Evolutionary conservation across 768 basidiomycete species (phyloP), one percentile per base, ranked within the genome.

Genomic region (Tricholomella constricta): DNA sequence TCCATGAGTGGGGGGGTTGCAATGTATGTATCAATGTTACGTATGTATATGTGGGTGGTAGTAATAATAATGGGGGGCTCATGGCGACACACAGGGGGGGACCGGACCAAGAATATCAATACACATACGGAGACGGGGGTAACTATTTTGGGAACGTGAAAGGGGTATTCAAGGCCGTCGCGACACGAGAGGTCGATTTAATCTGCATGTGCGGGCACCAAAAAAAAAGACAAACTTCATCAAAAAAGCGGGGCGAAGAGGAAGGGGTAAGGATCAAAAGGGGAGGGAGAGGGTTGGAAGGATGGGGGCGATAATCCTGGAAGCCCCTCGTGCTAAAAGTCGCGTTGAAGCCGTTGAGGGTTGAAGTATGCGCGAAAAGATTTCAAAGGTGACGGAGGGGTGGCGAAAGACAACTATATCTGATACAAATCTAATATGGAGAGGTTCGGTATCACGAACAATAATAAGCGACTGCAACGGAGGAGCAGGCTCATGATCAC

Each of bases 351-450:
- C 36, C 8, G 20, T 43, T 43, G 42, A 32, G 8, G 34, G 34
- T 26, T 14, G 20, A 17, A 46, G 45, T 32, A 32, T 4, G 27
- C 29, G 40, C 27, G 12, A 48, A 29, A 36, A 15, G 23, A 47
- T 42, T 54, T 43, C 22, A 48, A 52, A 50, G 27, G 35, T 22
- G 19, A 23, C 3, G 42, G 34, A n/a, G 22, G n/a, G 20, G 17
- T 14, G 17, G 43, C 17, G 19, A 41, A 41, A 20, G 29, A 45
- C 42, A 59, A 64, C 55, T 69, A 70, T 69, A 69, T 67, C 60
- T 69, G 67, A 69, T 71, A 69, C 69, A 71, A 59, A 58, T 62
- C 61, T 62, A 62, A 51, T 62, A 55, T 49, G 45, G 8, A 42
- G 45, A 34, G 43, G 35, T 41, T n/a, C 34, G 27, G 49, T 27